phyloP scores from a whole-genome alignment of 495 filamentous ascomycete species.

The Thozetella sp. region DNA sequence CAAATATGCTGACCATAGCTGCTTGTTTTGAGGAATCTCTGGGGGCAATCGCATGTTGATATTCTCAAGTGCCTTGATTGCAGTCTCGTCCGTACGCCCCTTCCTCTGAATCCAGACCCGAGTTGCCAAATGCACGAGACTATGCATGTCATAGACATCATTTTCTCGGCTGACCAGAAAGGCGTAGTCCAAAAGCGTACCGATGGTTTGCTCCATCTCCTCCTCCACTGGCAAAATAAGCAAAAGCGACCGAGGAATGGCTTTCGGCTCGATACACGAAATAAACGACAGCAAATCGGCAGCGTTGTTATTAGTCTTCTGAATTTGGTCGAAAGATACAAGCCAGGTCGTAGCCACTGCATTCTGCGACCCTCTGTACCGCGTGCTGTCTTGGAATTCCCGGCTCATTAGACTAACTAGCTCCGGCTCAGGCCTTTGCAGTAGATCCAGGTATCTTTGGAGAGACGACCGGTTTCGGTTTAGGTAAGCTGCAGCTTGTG shows the following conservation, averaged over 20 bases:
- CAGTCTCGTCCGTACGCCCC: background rate
- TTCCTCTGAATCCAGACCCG: conserved; percentile 27
- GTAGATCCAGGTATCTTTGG: conserved; percentile 40
- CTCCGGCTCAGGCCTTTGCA: conserved; percentile 39
- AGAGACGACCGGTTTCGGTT: conserved; percentile 39
- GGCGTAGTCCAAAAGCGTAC: conserved; percentile 26
- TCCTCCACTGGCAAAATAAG: conserved; percentile 14
- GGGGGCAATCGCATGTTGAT: conserved; percentile 14
- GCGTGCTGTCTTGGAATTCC: conserved; percentile 47
- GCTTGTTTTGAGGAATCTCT: conserved; percentile 2
- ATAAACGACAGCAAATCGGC: conserved; percentile 39
- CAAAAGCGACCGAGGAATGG: conserved; percentile 22
- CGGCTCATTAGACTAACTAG: conserved; percentile 41
- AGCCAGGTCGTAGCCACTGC: conserved; percentile 56
- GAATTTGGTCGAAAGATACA: conserved; percentile 49
- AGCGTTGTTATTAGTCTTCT: conserved; percentile 19
- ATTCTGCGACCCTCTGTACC: conserved; percentile 43
- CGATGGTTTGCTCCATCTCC: conserved; percentile 23
- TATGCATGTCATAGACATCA: conserved; percentile 33
- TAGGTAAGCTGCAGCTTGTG: conserved; percentile 45
- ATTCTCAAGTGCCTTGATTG: conserved; percentile 15
- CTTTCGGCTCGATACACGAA: conserved; percentile 33
- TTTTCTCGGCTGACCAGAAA: conserved; percentile 25
- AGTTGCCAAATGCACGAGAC: conserved; percentile 44
- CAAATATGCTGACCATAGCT: conserved; percentile 22